Base-by-base conservation (phyloP, 768 basidiomycete species). In the Cyclocybe cylindracea region DNA sequence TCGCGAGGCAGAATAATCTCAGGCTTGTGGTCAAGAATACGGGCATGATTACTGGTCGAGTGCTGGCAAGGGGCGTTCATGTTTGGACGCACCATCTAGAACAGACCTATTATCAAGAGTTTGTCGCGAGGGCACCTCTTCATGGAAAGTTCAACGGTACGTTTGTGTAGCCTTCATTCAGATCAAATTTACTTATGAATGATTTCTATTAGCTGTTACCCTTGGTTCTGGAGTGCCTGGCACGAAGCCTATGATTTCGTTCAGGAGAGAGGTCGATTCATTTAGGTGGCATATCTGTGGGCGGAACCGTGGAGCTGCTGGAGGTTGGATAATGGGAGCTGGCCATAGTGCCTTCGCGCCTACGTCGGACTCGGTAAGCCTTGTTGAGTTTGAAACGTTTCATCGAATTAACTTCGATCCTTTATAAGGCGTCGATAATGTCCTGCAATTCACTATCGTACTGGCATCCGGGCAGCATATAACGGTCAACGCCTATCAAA, bases 291-390 rank as follows among this genome's bases (percentile, higher is more conserved):
- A 5, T 67, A 5, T 71, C 70, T 7, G 16, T 31, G 0, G 66
- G 68, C 6, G 75, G 69, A n/a, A 70, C 77, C 4, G 67, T 82
- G 80, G 79, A 34, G 72, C 78, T 31, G 69, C 72, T 19, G 78
- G 77, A 32, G 80, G 79, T n/a, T 82, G 78, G 76, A 48, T 75
- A 4, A 59, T 69, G 16, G 81, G 80, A 8, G 78, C 77, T 3
- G 78, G 80, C 1, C 77, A 81, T 52, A 74, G 74, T 38, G 53
- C 62, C 3, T 48, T 77, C 7, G 61, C 73, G 6, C 67, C 77
- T 3, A 61, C 45, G 7, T 70, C 55, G 80, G 79, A 13, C 66
- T 79, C 11, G 77, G 78, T 76, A 37, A 11, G 35, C 44, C 58
- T 42, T 42, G 24, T 24, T 24, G 24, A 24, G 24, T 24, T 5